These are phyloP conservation scores for Pigoraptor vietnamica DNA, from an alignment of 78 protist species.

Conservation along the genomic window DNA sequence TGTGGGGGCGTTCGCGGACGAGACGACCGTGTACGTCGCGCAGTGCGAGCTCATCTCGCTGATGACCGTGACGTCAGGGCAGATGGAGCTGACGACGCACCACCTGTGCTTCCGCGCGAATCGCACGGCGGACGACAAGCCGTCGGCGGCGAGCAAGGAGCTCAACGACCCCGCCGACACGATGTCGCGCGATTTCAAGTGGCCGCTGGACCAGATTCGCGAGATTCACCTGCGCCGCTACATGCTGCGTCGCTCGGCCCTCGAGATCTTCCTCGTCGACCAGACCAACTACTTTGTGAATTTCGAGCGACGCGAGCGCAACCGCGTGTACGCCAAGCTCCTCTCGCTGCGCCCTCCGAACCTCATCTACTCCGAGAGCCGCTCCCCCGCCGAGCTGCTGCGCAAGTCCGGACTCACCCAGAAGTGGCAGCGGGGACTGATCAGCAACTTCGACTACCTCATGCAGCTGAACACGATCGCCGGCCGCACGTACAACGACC, in stretches of 20 bases:
- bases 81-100: neutral
- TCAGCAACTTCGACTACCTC: constrained; percentile 18
- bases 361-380: neutral
- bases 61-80: neutral
- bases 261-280: constrained; percentile 67
- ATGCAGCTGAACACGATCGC: constrained; percentile 11
- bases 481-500: constrained; percentile 79
- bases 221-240: constrained; percentile 46
- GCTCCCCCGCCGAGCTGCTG: constrained; percentile 37
- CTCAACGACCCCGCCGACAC: neutral
- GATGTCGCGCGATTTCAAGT: neutral
- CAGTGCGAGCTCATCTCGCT: neutral
- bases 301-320: constrained; percentile 18
- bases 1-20: neutral
- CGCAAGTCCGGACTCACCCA: constrained; percentile 39
- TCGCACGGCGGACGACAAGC: too few relatives aligned
- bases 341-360: neutral
- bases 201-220: neutral
- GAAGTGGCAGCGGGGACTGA: constrained; percentile 57
- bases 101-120: neutral
- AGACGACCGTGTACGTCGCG: neutral
- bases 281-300: constrained; percentile 38
- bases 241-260: constrained; percentile 52
- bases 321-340: neutral
- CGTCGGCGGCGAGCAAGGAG: neutral